Base-by-base conservation (phyloP, 331 rosid genomes). In the Quercus lobata region DNA sequence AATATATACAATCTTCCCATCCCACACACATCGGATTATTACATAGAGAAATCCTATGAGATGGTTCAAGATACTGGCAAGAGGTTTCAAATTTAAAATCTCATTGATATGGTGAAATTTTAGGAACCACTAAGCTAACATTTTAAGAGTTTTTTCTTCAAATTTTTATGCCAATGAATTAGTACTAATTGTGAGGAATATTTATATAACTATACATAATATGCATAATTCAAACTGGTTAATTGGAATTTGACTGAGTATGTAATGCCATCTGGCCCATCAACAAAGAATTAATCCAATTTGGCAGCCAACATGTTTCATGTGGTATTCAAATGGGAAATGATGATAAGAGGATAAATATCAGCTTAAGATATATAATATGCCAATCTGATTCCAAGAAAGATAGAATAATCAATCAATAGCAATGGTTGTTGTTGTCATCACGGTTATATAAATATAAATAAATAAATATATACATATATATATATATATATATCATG, bases 1-100 rank as follows among this genome's bases (percentile, higher is more conserved):
- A 2, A 0, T 34, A 34, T 34, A 34, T 34, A 7, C 4, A 34
- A 1, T 37, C 2, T 37, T 37, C 9, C 2, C 0, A 0, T 7
- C 2, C 0, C 10, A 37, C 10, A 37, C 0, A 0, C 9, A 37
- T 2, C 1, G 0, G 0, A 0, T 37, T 37, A 7, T 37, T 37
- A 37, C 2, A 37, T 0, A 37, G 44, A 7, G 0, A 35, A 35
- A 35, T 7, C 2, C 0, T 35, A 1, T 35, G 44, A 0, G 0
- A 8, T 35, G 2, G 9, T 35, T 8, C 44, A 37, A 37, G 10
- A 37, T 7, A 0, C 3, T 37, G 0, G 1, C 2, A 37, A 35
- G 3, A 37, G 0, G 1, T 37, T 37, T 37, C 3, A 37, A 37
- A 37, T 37, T 37, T 7, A 37, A 0, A 37, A 37, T 37, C 2